phyloP scores from a whole-genome alignment of 2,329 filamentous ascomycete genomes.

The Colletotrichum tofieldiae region DNA sequence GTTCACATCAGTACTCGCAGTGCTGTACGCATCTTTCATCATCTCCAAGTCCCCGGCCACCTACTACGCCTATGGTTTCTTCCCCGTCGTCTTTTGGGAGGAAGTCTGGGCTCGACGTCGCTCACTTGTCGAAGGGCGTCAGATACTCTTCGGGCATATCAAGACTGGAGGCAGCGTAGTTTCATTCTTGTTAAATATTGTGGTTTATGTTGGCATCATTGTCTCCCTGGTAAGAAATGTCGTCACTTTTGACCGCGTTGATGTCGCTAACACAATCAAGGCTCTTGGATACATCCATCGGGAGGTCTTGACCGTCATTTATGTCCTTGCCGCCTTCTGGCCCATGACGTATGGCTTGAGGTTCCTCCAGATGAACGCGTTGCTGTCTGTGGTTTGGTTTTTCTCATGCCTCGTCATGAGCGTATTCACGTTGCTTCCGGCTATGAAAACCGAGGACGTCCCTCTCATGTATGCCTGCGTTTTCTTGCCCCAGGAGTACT shows the following conservation, averaged over 20 bases:
- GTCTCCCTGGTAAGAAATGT: constrained; percentile 77
- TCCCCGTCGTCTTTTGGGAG: constrained; percentile 97
- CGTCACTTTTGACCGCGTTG: background rate
- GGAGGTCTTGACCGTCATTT: constrained; percentile 87
- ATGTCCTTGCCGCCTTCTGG: constrained; percentile 83
- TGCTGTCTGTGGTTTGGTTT: constrained; percentile 80
- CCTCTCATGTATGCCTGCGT: constrained; percentile 75
- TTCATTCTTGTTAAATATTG: constrained; percentile 74
- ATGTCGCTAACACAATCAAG: constrained; percentile 60
- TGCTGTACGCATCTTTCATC: constrained; percentile 84
- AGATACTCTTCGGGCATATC: constrained; percentile 79
- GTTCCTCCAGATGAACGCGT: constrained; percentile 78
- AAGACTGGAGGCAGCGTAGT: constrained; percentile 70
- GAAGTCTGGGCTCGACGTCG: constrained; percentile 87
- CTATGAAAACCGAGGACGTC: constrained; percentile 86
- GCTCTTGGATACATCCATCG: constrained; percentile 94
- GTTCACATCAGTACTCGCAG: constrained; percentile 84
- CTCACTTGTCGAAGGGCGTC: constrained; percentile 77
- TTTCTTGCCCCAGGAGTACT: too few relatives aligned
- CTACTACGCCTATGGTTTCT: constrained; percentile 94
- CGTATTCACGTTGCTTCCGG: constrained; percentile 89
- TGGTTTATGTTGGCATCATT: constrained; percentile 81
- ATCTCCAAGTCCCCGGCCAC: constrained; percentile 84
- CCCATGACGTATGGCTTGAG: constrained; percentile 80
- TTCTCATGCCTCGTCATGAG: constrained; percentile 88